Evolutionary conservation across 345 rosid genomes (phyloP), one percentile per base, ranked within the genome.

Genomic region (Mercurialis annua): DNA sequence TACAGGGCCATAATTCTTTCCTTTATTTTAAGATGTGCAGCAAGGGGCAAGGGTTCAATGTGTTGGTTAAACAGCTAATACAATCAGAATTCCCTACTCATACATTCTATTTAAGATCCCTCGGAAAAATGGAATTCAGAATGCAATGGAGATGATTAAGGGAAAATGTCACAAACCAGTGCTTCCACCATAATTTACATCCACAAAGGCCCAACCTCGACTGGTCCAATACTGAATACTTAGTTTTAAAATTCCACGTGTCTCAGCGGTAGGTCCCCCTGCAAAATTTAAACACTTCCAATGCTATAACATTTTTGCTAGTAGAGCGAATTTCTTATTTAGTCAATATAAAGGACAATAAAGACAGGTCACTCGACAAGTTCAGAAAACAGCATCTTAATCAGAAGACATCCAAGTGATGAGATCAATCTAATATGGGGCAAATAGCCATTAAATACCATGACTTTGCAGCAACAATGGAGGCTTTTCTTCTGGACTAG

Each of bases 151-250:
- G 34, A 23, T 20, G 44, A 31, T n/a, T 1, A 46, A 59, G 53
- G 60, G 11, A 3, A 40, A 40, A 40, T 40, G 44, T 40, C 44
- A 85, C 91, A 68, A 74, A 94, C 99, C 99, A 64, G 97, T 89
- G 92, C 99, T 94, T 84, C 97, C 99, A 70, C 97, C 99, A 63
- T 91, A 94, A 68, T 91, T 94, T 59, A 94, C 97, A 80, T 91
- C 99, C 71, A 87, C 97, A 68, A 85, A 76, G 48, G 97, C 97
- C 99, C 99, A 94, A 62, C 99, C 99, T 61, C 99, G 82, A 77
- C 95, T 94, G 20, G 99, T 94, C 96, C 96, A 94, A 77, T 84
- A 94, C 74, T 94, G 99, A 78, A 87, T 74, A 71, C 86, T 86
- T 58, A 85, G 76, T 75, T 87, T 82, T 77, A 93, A 76, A 38